Evolutionary conservation across 2,329 filamentous ascomycete genomes (phyloP), one percentile per base, ranked within the genome.

Genomic region (Colletotrichum sp.): DNA sequence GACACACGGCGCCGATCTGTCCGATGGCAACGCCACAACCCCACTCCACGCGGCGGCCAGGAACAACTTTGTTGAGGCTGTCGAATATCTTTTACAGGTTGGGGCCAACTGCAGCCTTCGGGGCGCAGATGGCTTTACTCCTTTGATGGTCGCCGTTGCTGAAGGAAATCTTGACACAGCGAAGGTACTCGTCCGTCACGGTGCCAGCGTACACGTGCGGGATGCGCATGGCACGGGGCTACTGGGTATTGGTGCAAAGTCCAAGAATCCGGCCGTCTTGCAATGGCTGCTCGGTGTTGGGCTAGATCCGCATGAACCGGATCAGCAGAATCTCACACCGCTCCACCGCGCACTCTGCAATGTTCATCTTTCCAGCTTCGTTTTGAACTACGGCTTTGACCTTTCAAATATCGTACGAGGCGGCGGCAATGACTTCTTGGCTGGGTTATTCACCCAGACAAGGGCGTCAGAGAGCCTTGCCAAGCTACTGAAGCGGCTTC

Each of bases 101-200:
- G 36, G 65, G 21, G 71, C 71, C 4, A 36, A 73, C 32, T 65
- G 24, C 13, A 73, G 69, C 12, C 55, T 61, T 6, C 36, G 52
- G 1, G n/a, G 39, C 57, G 26, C 13, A 24, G 4, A 18, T 7
- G 34, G 26, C 7, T 32, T 7, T 21, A 64, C 30, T 5, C 71
- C 66, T 1, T 34, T 70, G n/a, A 26, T 30, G n/a, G 8, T 52
- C 9, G 71, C 71, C 10, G 28, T 70, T 32, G 36, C 13, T 3
- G 7, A 21, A 10, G 65, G 71, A 30, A 36, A 85, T 32, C 13
- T 79, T 0, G 79, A 81, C 13, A 43, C 84, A 75, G 78, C 85
- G 28, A 75, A 74, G 72, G 13, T 84, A 59, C 77, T 86, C 4
- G 78, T 72, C 13, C 74, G 79, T 2, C 70, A 82, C 59, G 83